A percentile compares a stretch with the other conserved stretches of the same genome.
phyloP scores from a whole-genome alignment of 75 land plant genomes.

The Isoetes taiwanensis region DNA sequence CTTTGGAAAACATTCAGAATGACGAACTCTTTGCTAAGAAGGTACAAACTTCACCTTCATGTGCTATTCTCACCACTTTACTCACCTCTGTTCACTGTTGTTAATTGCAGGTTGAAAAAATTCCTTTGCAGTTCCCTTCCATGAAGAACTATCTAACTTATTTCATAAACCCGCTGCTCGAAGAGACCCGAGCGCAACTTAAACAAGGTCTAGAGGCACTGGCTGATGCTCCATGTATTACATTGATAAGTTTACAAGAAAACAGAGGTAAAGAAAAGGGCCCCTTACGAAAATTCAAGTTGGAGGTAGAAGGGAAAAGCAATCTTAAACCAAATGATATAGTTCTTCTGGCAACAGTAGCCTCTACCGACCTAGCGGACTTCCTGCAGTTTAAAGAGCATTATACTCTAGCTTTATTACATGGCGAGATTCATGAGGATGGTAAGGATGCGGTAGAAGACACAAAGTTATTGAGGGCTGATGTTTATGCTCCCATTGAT shows the following conservation, averaged over 20 bases:
- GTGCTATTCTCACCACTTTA: background rate
- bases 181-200: background rate
- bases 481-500: conserved; percentile 7
- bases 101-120: conserved; percentile 2
- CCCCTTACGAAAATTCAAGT: background rate
- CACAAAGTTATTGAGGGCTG: background rate
- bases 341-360: conserved; percentile 6
- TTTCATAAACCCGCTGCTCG: background rate
- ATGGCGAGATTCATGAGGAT: background rate
- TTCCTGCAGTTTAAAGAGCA: background rate
- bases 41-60: conserved; percentile 7
- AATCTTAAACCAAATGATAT: background rate
- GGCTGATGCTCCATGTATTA: conserved; percentile 17
- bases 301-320: too few relatives aligned
- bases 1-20: conserved; percentile 18
- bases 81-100: background rate
- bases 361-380: background rate
- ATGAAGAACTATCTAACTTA: conserved; percentile 6
- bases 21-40: conserved; percentile 17
- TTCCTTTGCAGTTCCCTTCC: background rate
- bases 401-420: background rate
- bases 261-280: background rate
- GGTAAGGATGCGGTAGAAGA: too few relatives aligned
- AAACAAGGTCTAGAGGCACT: background rate
- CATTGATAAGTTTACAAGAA: background rate